Percentiles rank a stretch among this genome's conserved stretches.
These are phyloP conservation scores for Novymonas esmeraldas DNA, from an alignment of 208 protist species.

Conservation along the genomic window DNA sequence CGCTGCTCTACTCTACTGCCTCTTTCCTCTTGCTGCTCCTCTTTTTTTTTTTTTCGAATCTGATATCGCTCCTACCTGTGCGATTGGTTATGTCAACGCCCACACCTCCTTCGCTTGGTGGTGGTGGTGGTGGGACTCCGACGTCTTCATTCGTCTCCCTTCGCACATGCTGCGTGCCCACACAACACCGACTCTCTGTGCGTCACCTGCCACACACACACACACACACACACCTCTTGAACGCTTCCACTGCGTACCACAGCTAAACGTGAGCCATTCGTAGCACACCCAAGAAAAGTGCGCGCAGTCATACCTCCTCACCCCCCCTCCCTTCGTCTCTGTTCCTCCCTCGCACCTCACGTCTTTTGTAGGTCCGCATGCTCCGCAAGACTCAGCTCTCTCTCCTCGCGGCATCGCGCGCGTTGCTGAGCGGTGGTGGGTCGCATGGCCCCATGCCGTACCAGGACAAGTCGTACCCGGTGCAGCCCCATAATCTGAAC, in stretches of 20 bases:
- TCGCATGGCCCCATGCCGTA: constrained; percentile 70
- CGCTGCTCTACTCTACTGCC: no score
- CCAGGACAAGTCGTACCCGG: constrained; percentile 85
- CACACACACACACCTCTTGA: background rate
- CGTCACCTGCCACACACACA: constrained; percentile 1
- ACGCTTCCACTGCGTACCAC: background rate
- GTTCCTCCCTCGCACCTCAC: no score
- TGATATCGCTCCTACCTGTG: no score
- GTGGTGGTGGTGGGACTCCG: no score
- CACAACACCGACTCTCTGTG: no score
- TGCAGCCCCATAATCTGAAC: constrained; percentile 83
- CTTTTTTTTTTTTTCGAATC: no score
- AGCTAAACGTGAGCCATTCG: background rate
- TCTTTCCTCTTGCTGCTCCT: no score
- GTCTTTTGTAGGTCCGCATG: constrained; percentile 42
- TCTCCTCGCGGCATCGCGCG: constrained; percentile 65
- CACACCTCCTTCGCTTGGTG: no score
- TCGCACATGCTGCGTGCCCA: no score
- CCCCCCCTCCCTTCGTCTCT: background rate
- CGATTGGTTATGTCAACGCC: no score
- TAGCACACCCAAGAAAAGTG: constrained; percentile 16
- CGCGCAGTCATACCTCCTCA: no score
- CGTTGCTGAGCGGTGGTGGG: constrained; percentile 54
- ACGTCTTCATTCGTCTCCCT: no score
- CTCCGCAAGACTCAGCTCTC: constrained; percentile 74